These are phyloP conservation scores for Diaporthe citriasiana DNA, from an alignment of 2,329 filamentous ascomycete species.

Conservation along the genomic window DNA sequence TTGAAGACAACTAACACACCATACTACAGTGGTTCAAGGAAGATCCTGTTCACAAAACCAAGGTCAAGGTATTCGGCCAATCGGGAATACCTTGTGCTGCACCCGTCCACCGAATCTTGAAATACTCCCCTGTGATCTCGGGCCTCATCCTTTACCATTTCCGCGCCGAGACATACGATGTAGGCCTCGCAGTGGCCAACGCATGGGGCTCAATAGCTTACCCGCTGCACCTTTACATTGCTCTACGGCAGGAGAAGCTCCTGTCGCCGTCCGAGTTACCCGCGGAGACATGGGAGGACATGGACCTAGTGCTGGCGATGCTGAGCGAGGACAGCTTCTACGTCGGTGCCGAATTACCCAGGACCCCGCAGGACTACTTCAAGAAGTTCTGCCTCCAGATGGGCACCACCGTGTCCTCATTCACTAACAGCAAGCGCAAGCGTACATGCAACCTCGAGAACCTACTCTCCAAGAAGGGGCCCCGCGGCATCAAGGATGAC, in stretches of 20 bases:
- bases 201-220: slow-evolving; percentile 57
- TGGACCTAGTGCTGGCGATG: slow-evolving; percentile 52
- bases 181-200: slow-evolving; percentile 52
- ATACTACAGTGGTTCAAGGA: not conserved
- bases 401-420: slow-evolving; percentile 52
- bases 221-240: slow-evolving; percentile 59
- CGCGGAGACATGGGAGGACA: slow-evolving; percentile 54
- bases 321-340: slow-evolving; percentile 54
- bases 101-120: slow-evolving; percentile 48
- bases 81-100: slow-evolving; percentile 4
- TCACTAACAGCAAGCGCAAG: slow-evolving; percentile 45
- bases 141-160: slow-evolving; percentile 56
- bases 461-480: slow-evolving; percentile 48
- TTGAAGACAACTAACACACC: not conserved
- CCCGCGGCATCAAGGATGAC: slow-evolving; percentile 50
- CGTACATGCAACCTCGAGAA: slow-evolving; percentile 41
- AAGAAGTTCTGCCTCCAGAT: slow-evolving; percentile 56
- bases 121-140: slow-evolving; percentile 54
- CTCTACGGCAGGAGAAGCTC: slow-evolving; percentile 50
- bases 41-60: slow-evolving; percentile 8
- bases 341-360: slow-evolving; percentile 53
- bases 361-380: slow-evolving; percentile 50
- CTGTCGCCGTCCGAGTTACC: slow-evolving; percentile 31
- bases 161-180: slow-evolving; percentile 50
- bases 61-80: slow-evolving; percentile 21